Evolutionary conservation across 441 rosid genomes (phyloP), one percentile per base, ranked within the genome.

Genomic region (Caryocar brasiliense): DNA sequence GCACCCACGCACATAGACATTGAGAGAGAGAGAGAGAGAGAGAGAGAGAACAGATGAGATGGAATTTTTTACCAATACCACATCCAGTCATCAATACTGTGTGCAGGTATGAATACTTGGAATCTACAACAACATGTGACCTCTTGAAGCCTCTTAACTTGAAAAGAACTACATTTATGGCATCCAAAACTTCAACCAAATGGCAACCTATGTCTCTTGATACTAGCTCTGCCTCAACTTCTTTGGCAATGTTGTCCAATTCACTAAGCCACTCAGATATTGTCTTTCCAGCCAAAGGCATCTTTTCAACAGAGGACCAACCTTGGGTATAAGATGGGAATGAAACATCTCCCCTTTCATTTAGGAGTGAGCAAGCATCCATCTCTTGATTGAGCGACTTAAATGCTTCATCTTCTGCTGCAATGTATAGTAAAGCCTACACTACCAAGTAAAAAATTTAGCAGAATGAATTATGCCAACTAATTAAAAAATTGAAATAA

Each of bases 321-420:
- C 67, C 72, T 51, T 37, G 67, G 43, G 49, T 17, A 54, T 66
- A 74, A 55, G 71, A 47, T 15, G 71, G 60, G 36, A 42, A 65
- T 37, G 69, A 56, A 40, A 59, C 59, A 63, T 56, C 60, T 68
- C 58, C 62, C 67, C 77, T 72, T 65, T 80, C 95, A 7, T 47
- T 74, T 25, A 45, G 35, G 47, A 79, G 55, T 7, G 76, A 82
- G 40, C 22, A 28, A 58, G 83, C 77, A 58, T 87, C 91, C 62
- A 62, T 67, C 62, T 87, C 76, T 54, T 68, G 62, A 65, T 80
- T 72, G 34, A 61, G 51, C 64, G 80, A 72, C 67, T 73, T 18
- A 41, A 70, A 82, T 28, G 88, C 91, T 70, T 84, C 94, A 72
- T 87, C 96, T 62, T 87, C 96, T 54, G 86, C 94, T 46, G 96